A percentile compares a stretch with the other conserved stretches of the same genome.
Conservation (phyloP, 2,329 filamentous ascomycete genomes). For the Tolypocladium ophioglossoides region DNA sequence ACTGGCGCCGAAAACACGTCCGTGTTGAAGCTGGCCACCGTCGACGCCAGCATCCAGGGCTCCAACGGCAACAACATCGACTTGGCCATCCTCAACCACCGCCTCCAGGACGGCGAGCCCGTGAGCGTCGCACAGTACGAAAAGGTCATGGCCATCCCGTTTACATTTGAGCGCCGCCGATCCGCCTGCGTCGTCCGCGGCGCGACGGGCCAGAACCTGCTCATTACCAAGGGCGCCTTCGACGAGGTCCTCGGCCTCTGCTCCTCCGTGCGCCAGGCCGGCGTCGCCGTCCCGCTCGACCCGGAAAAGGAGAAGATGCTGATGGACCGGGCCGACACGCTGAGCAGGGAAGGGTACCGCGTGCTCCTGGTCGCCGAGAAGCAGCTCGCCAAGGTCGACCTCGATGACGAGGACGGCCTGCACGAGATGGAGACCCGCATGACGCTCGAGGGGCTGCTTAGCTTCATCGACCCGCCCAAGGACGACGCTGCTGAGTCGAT, state of each 20-base stretch:
- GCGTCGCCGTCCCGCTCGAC: conserved; percentile 8
- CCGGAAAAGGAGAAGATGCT: conserved; percentile 6
- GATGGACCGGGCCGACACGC: conserved; percentile 4
- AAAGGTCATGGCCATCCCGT: conserved; percentile 12
- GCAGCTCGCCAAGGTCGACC: conserved; percentile 4
- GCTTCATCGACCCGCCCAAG: conserved; percentile 17
- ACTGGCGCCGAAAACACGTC: conserved; percentile 7
- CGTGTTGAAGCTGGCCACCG: conserved; percentile 15
- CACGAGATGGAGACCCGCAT: conserved; percentile 12
- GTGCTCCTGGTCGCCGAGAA: conserved; percentile 14
- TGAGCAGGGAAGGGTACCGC: conserved; percentile 12
- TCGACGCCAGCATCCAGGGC: conserved; percentile 15
- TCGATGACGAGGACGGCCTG: conserved; percentile 10
- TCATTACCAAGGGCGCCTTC: conserved; percentile 18
- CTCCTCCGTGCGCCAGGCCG: conserved; percentile 7
- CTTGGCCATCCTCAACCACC: conserved; percentile 11
- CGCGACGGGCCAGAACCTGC: conserved; percentile 11
- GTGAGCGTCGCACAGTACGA: conserved; percentile 11
- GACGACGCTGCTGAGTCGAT: conserved; percentile 16
- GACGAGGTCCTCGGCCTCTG: conserved; percentile 16
- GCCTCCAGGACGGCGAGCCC: conserved; percentile 4
- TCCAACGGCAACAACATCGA: conserved; percentile 17
- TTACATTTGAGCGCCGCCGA: conserved; percentile 15
- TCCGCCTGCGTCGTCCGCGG: conserved; percentile 12
- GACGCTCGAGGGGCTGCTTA: conserved; percentile 15